A percentile compares a stretch with the other conserved stretches of the same genome.
Conservation (phyloP, 2,329 filamentous ascomycete species). For the Penicillium sp. region DNA sequence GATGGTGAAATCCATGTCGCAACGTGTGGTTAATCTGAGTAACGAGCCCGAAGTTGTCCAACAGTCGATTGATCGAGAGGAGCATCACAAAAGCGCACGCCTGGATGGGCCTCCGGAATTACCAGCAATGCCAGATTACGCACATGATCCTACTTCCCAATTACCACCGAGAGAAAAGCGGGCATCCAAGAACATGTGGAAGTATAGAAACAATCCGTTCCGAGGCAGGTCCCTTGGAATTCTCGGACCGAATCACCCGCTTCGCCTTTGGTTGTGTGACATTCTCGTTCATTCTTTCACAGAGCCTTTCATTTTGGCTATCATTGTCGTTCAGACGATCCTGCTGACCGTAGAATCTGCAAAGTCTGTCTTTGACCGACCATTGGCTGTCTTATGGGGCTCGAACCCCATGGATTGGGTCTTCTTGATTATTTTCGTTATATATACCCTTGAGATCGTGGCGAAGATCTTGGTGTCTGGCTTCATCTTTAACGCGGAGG, state of each 20-base stretch:
- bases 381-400: slow-evolving; percentile 64
- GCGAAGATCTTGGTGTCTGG: slow-evolving; percentile 89
- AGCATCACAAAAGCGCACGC: slow-evolving; percentile 51
- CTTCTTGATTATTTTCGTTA: slow-evolving; percentile 75
- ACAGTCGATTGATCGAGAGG: slow-evolving; percentile 62
- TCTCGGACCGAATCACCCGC: slow-evolving; percentile 72
- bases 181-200: slow-evolving; percentile 43
- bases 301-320: slow-evolving; percentile 78
- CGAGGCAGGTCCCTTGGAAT: slow-evolving; percentile 83
- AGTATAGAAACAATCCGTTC: slow-evolving; percentile 66
- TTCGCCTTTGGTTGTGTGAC: slow-evolving; percentile 75
- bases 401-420: slow-evolving; percentile 68
- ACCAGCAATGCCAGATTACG: slow-evolving; percentile 48
- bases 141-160: slow-evolving; percentile 41
- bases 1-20: slow-evolving; percentile 83
- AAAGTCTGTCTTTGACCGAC: slow-evolving; percentile 64
- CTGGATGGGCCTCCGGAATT: slow-evolving; percentile 53
- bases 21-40: slow-evolving; percentile 95
- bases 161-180: slow-evolving; percentile 38
- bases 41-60: slow-evolving; percentile 85
- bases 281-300: slow-evolving; percentile 81
- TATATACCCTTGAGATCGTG: slow-evolving; percentile 84
- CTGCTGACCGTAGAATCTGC: slow-evolving; percentile 83
- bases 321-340: slow-evolving; percentile 85
- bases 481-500: slow-evolving; percentile 81